A percentile compares a stretch with the other conserved stretches of the same genome.
phyloP scores from a whole-genome alignment of 2,329 filamentous ascomycete species.

The Penicillium occitanis region DNA sequence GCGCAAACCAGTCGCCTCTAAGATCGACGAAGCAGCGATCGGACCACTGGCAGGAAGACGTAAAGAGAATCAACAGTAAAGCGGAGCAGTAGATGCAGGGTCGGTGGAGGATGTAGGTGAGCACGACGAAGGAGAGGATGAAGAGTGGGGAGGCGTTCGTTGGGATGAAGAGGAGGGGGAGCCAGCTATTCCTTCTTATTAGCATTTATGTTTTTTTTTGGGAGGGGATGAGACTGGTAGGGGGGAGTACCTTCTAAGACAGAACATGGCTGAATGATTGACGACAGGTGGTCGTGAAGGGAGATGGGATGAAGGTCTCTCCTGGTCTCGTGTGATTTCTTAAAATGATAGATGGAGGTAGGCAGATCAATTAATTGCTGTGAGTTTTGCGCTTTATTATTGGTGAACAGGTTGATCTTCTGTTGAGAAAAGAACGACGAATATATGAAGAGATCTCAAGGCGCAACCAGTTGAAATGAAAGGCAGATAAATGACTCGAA shows the following conservation, averaged over 20 bases:
- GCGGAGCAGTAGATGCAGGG: conserved; percentile 98
- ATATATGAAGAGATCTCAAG: neutral
- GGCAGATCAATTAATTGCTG: neutral
- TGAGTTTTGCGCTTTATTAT: neutral
- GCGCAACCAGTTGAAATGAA: neutral
- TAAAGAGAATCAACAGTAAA: conserved; percentile 89
- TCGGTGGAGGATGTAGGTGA: conserved; percentile 93
- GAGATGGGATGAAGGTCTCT: neutral
- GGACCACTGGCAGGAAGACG: conserved; percentile 86
- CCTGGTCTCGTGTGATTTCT: neutral
- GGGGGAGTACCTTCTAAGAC: conserved; percentile 59
- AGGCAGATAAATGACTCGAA: neutral
- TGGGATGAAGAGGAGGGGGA: conserved; percentile 83
- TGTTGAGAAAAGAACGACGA: neutral
- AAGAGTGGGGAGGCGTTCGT: conserved; percentile 82
- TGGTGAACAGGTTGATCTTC: neutral
- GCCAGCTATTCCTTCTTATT: conserved; percentile 59
- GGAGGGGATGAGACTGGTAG: too few relatives aligned
- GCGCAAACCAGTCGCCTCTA: conserved; percentile 86
- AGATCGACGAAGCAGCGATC: conserved; percentile 93
- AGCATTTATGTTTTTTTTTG: neutral
- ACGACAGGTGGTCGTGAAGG: neutral
- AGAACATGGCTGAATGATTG: conserved; percentile 56
- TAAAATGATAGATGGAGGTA: neutral
- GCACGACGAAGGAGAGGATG: conserved; percentile 84